Base-by-base conservation (phyloP, 1,139 yeast species). In the Meyerozyma athensensis region DNA sequence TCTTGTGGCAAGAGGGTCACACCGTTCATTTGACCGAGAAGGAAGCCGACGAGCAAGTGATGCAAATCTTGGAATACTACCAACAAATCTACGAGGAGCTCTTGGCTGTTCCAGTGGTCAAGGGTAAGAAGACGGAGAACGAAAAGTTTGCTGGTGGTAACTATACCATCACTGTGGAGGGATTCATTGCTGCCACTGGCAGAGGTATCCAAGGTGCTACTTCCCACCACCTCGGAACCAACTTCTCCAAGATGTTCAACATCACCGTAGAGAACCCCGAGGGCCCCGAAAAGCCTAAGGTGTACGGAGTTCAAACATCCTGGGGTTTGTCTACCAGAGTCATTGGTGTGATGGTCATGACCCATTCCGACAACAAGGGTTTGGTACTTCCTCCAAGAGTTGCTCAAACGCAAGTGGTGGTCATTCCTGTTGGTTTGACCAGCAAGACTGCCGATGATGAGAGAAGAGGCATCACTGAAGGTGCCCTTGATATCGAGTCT, bases 201-300 rank as follows among this genome's bases (percentile, higher is more conserved):
- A 86, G 99, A 74, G 98, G 97, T 74, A 92, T 94, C 53, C 99
- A 94, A 71, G 98, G 97, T 66, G 99, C 89, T 47, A 94, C 99
- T 31, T 89, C 97, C 33, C 99, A 94, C 68, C 94, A 90, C 61
- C 74, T 94, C 60, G 99, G 99, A 48, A 95, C 89, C 63, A 94
- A 94, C 77, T 94, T 94, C 72, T 90, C 97, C 50, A 90, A 89
- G 70, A 94, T 94, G 98, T 94, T 94, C 69, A 85, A 87, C 68
- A 86, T 94, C 49, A 71, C 84, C 30, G 98, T 94, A 35, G 98
- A 94, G 68, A 85, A 86, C 63, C 98, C 99, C 49, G 86, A 84
- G 44, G 94, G 90, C 37, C 61, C 86, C 14, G 95, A 86, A 46
- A 82, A 85, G 61, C 94, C 94, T 58, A 86, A 86, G 68, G 70